These are phyloP conservation scores for Penicillium sp. DNA, from an alignment of 2,329 filamentous ascomycete species.

Conservation along the genomic window DNA sequence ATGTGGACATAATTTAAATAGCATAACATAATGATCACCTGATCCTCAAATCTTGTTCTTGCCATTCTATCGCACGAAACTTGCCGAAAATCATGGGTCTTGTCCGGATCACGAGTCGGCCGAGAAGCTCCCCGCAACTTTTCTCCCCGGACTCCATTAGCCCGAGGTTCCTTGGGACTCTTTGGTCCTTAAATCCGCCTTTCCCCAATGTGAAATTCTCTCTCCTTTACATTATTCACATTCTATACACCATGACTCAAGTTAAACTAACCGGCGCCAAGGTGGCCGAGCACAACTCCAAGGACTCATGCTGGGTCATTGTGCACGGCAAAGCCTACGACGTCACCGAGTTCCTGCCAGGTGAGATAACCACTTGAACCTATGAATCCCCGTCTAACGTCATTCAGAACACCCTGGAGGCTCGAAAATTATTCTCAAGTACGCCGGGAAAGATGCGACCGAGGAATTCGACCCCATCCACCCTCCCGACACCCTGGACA, in stretches of 20 bases:
- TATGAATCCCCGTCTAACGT: not conserved
- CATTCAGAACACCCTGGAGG: constrained; percentile 78
- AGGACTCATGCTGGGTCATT: constrained; percentile 88
- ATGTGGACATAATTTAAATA: not conserved
- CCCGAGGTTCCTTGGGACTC: constrained; percentile 20
- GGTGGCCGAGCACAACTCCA: constrained; percentile 72
- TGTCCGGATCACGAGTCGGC: constrained; percentile 16
- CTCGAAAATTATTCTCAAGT: constrained; percentile 91
- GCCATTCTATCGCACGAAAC: not conserved
- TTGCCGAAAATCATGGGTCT: not conserved
- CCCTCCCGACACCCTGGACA: constrained; percentile 80
- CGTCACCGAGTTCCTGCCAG: constrained; percentile 83
- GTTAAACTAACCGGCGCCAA: constrained; percentile 54
- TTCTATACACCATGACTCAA: constrained; percentile 18
- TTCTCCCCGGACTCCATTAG: constrained; percentile 25
- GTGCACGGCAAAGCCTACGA: constrained; percentile 86
- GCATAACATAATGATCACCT: not conserved
- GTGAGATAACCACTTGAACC: constrained; percentile 38
- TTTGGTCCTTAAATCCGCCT: constrained; percentile 4
- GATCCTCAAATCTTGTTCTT: too few relatives aligned
- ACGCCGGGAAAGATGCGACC: constrained; percentile 91
- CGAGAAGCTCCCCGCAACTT: constrained; percentile 26
- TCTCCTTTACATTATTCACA: constrained; percentile 3
- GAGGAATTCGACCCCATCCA: constrained; percentile 88
- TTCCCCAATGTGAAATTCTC: not conserved